Base-by-base conservation (phyloP, 208 protist species). In the Leptomonas seymouri region DNA sequence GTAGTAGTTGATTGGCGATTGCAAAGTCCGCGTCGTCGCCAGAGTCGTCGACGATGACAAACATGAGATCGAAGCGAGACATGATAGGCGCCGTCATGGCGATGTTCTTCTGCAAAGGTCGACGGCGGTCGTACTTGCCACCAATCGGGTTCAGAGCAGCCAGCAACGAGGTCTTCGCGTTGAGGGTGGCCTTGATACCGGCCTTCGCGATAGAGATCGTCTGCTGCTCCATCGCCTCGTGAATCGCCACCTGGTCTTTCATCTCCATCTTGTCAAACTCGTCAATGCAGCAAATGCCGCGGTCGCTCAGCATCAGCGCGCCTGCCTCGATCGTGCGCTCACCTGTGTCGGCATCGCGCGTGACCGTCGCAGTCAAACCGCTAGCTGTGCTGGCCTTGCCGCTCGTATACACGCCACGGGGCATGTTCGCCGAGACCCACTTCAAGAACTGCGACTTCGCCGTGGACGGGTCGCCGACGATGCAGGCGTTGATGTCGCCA, bases 261-360 rank as follows among this genome's bases (percentile, higher is more conserved):
- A 96, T 67, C 51, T 99, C 98, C 98, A 99, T 99, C 87, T 99
- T 99, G 79, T 99, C 99, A 81, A 99, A 99, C 89, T 99, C 99
- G 84, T 99, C 99, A 72, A 99, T 99, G 82, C 99, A 99, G 92
- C 99, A 99, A 31, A 99, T 96, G 66, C 98, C 99, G 62, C 99
- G 99, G 84, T 99, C 99, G 48, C 98, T 99, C 6, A 99, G 87
- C 98, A 99, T 99, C 5, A 99, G 91, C 23, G 99, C 99, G 55
- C 99, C 99, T 0, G 99, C 99, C 80, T 99, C 99, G 53, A 99
- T 99, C 18, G 91, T 97, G 78, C 99, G 99, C 74, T 99, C 99
- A 28, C 98, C 98, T 3, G 95, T 99, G 71, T 99, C 99, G n/a
- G 90, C 78, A 76, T 99, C 99, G 51, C 93, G 96, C 8, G 97